Evolutionary conservation across 2,329 filamentous ascomycete genomes (phyloP).

Genomic region (Fusarium illudens): DNA sequence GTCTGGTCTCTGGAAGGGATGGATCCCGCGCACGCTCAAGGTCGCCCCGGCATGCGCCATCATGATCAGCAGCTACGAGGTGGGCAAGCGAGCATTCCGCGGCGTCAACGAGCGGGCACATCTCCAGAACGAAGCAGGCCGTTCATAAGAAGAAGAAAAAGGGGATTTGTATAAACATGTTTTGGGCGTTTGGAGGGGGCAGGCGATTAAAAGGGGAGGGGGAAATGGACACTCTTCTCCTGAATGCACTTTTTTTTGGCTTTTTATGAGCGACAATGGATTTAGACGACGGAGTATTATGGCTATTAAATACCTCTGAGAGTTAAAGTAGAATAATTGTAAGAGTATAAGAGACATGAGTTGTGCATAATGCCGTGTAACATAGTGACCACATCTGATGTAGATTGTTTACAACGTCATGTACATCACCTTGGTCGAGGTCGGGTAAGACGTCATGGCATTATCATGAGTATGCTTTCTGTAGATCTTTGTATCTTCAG

Average conservation of each 20-base stretch:
- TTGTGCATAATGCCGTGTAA: background rate
- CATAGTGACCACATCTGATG: background rate
- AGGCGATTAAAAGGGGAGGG: background rate
- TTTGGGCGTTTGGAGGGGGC: conserved; percentile 32
- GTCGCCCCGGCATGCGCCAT: conserved; percentile 97
- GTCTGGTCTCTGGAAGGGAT: conserved; percentile 85
- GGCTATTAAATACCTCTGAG: conserved; percentile 22
- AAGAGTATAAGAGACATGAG: conserved; percentile 26
- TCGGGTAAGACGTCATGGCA: background rate
- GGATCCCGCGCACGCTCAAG: conserved; percentile 90
- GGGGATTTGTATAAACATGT: conserved; percentile 23
- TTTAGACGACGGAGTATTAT: conserved; percentile 26
- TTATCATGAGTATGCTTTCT: background rate
- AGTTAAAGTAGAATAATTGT: conserved; percentile 39
- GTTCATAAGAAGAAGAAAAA: conserved; percentile 13
- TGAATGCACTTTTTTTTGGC: conserved; percentile 2
- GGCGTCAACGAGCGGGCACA: conserved; percentile 69
- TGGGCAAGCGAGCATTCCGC: conserved; percentile 88
- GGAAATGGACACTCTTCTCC: conserved; percentile 27
- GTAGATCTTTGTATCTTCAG: too few relatives aligned
- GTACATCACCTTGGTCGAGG: too few relatives aligned
- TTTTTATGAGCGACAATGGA: conserved; percentile 12
- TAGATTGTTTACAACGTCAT: background rate
- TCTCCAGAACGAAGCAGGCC: conserved; percentile 14
- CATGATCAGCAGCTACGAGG: conserved; percentile 98